Base-by-base conservation (phyloP, 371 early-diverging fungal species). In the Apophysomyces variabilis region DNA sequence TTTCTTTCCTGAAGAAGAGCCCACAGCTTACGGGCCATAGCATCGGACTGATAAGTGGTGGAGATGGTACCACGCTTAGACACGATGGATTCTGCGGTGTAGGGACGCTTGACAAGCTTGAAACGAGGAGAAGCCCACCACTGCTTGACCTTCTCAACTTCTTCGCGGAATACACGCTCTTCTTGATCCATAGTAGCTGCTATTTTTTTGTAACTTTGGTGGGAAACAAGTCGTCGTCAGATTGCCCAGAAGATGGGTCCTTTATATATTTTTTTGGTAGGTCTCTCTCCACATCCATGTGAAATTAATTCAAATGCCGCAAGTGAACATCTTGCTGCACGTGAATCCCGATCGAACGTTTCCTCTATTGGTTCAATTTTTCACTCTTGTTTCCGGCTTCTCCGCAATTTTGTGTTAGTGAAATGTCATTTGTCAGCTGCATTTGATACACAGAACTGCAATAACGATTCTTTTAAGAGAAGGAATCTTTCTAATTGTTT, bases 21-120 rank as follows among this genome's bases (percentile, higher is more conserved):
- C 96, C 96, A 97, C 47, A 96, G 85, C 87, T 99, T 99, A 79
- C 96, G 95, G 62, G 95, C 97, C 84, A 92, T 92, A 50, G 63
- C 69, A 77, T 97, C 86, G 16, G 97, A 97, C 38, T 93, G 84
- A 67, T 95, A 97, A 9, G 84, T 72, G 26, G 80, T 83, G 38
- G 84, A 74, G 66, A 98, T 70, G 36, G 82, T 90, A 67, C 99
- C 98, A 58, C 99, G 90, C 87, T 96, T 96, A 68, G 90, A 82
- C 43, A 92, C 96, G 60, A 98, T 92, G 69, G 89, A 84, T 71
- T 94, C 92, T 66, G 97, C 98, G 38, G 94, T 84, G 83, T 97
- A 97, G 21, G 96, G 96, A 58, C 99, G 93, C 56, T 87, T 90
- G 71, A 93, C 88, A 64, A 87, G 82, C 50, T 82, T 72, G 90